These are phyloP conservation scores for Globisporangium okanoganense DNA, from an alignment of 352 stramenopile genomes.

Conservation along the genomic window DNA sequence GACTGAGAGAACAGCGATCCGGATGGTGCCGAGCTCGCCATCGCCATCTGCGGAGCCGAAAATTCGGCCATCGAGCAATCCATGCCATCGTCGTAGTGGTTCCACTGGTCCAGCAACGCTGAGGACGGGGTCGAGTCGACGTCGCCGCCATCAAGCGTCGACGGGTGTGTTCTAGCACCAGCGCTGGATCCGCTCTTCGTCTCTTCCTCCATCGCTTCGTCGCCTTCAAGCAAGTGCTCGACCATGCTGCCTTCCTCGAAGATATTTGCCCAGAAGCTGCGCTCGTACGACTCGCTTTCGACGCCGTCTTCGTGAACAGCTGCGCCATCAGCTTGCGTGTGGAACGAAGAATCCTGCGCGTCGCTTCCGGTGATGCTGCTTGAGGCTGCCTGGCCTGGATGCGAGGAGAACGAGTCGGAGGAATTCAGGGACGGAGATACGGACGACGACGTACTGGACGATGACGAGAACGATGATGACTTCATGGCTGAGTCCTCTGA, in stretches of 20 bases:
- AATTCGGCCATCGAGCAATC: slow-evolving; percentile 22
- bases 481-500: slow-evolving; percentile 2
- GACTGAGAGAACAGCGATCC: slow-evolving; percentile 11
- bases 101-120: slow-evolving; percentile 29
- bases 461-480: slow-evolving; percentile 15
- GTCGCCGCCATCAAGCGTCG: slow-evolving; percentile 2
- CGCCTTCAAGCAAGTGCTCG: slow-evolving; percentile 23
- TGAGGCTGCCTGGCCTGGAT: not conserved
- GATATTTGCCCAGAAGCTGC: slow-evolving; percentile 30
- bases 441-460: slow-evolving; percentile 12
- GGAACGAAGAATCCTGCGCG: not conserved
- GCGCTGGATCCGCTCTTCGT: slow-evolving; percentile 9
- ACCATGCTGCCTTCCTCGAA: slow-evolving; percentile 29
- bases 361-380: not conserved
- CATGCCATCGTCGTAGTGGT: slow-evolving; percentile 35
- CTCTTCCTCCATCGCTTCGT: slow-evolving; percentile 26
- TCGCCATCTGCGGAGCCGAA: slow-evolving; percentile 14
- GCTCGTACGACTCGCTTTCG: slow-evolving; percentile 20
- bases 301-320: slow-evolving; percentile 1
- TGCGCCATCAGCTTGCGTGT: not conserved
- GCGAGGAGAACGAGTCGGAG: slow-evolving; percentile 9
- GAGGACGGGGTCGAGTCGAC: slow-evolving; percentile 15
- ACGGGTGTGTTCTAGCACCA: not conserved
- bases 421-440: slow-evolving; percentile 13
- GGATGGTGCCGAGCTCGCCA: slow-evolving; percentile 2